Evolutionary conservation across 768 basidiomycete species (phyloP), one percentile per base, ranked within the genome.

Genomic region (Lentinula sp.): DNA sequence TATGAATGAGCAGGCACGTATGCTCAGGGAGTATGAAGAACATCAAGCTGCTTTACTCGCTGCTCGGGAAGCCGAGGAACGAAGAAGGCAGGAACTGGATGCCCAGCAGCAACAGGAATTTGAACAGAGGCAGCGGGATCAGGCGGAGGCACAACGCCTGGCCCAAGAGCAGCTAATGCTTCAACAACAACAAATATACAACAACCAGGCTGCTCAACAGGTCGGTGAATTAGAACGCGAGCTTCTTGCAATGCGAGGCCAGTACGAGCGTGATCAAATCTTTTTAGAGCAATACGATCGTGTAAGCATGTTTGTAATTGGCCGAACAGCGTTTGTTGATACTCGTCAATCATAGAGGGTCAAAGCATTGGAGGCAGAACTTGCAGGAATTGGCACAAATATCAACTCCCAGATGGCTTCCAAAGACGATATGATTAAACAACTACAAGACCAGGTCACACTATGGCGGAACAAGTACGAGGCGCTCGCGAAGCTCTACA

Each of bases 401-500:
- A 83, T 96, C 63, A 85, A 83, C 63, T 87, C 91, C 4, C 97
- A 98, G 72, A 81, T 97, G 76, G 70, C 78, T 56, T 89, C 94
- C 15, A 99, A 98, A 73, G 97, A 99, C 71, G 95, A 97, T 13
- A 77, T 98, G 68, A 96, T 98, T 73, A 88, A 87, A 69, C 93
- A 95, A 70, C 83, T 99, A 3, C 96, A 98, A 69, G 93, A 97
- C 69, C 97, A 99, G 75, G 95, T 98, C 64, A 91, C 85, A 3
- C 77, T 96, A 13, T 99, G 97, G 97, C 88, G 94, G 60, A 95
- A 93, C 78, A 99, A 99, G 75, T 99, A 99, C 73, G 97, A 99
- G 72, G 93, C 96, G 0, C 81, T 99, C 61, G 97, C 97, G 48
- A 99, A 98, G 73, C 84, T 99, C 8, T 99, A 99, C 79, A 98